Evolutionary conservation across 2,329 filamentous ascomycete species (phyloP).

Genomic region (Scolecobasidium constrictum): DNA sequence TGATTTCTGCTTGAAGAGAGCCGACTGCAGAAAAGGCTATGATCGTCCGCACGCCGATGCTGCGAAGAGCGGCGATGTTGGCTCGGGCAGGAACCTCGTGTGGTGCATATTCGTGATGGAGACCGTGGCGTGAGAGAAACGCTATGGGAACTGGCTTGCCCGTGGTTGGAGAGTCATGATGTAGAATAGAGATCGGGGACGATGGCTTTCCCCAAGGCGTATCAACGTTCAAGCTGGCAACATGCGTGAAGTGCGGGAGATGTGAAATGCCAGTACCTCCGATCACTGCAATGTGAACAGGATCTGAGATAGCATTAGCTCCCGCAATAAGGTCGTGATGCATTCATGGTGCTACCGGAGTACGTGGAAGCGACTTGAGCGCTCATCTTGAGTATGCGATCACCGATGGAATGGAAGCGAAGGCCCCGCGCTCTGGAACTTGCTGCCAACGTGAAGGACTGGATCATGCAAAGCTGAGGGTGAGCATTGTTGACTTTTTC

Average conservation of each 20-base stretch:
- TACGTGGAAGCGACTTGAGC: neutral
- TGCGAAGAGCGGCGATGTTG: slow-evolving; percentile 95
- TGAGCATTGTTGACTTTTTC: too few relatives aligned
- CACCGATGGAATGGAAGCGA: too few relatives aligned
- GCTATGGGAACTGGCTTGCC: slow-evolving; percentile 56
- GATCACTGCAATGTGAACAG: slow-evolving; percentile 40
- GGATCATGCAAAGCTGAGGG: too few relatives aligned
- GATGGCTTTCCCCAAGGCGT: slow-evolving; percentile 86
- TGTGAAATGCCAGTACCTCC: slow-evolving; percentile 80
- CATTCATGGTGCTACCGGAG: too few relatives aligned
- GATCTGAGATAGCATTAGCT: slow-evolving; percentile 24
- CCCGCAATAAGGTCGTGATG: too few relatives aligned
- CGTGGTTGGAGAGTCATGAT: slow-evolving; percentile 65
- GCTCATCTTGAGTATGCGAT: neutral
- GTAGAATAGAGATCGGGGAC: slow-evolving; percentile 72
- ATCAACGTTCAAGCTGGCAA: slow-evolving; percentile 62
- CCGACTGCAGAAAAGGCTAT: slow-evolving; percentile 95
- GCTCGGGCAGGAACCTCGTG: slow-evolving; percentile 92
- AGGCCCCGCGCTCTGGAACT: too few relatives aligned
- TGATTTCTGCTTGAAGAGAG: slow-evolving; percentile 82
- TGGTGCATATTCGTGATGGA: slow-evolving; percentile 79
- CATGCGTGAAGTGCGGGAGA: slow-evolving; percentile 75
- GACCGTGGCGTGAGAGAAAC: slow-evolving; percentile 87
- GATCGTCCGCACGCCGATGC: slow-evolving; percentile 78
- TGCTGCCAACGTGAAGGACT: too few relatives aligned